Conservation (phyloP, 331 rosid genomes). For the Acacia pycnantha region DNA sequence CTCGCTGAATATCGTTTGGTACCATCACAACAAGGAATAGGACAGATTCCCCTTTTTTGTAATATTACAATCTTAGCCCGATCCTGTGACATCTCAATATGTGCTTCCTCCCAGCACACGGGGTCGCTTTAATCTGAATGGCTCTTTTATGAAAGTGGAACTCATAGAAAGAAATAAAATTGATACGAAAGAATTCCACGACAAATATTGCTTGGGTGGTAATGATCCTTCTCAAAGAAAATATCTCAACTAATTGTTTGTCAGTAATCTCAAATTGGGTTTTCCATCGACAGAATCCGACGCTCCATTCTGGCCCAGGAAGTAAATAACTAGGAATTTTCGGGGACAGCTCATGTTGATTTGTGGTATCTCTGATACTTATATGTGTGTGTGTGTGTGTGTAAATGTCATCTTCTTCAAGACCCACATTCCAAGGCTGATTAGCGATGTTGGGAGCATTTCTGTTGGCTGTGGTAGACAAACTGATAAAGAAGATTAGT, state of each 20-base stretch:
- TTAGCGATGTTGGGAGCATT: background rate
- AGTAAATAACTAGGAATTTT: background rate
- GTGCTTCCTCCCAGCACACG: background rate
- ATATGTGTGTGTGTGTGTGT: background rate
- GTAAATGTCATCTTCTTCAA: background rate
- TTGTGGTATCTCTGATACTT: background rate
- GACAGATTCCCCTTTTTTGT: background rate
- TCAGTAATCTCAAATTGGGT: background rate
- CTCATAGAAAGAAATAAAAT: background rate
- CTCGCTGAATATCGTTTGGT: background rate
- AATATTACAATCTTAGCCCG: background rate
- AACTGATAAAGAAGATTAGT: background rate
- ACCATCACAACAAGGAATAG: background rate
- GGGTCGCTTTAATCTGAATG: background rate
- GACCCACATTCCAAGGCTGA: background rate
- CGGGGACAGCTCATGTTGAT: background rate
- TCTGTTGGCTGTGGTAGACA: background rate
- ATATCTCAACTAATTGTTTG: background rate
- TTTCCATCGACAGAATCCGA: background rate
- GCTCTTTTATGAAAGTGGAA: background rate
- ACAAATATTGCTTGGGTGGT: background rate
- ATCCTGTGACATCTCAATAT: background rate
- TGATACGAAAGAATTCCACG: background rate
- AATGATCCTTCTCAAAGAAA: background rate
- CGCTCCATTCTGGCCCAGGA: background rate